Evolutionary conservation across 108 stramenopile genomes (phyloP).

Genomic region (Nannochloropsis gaditana): DNA sequence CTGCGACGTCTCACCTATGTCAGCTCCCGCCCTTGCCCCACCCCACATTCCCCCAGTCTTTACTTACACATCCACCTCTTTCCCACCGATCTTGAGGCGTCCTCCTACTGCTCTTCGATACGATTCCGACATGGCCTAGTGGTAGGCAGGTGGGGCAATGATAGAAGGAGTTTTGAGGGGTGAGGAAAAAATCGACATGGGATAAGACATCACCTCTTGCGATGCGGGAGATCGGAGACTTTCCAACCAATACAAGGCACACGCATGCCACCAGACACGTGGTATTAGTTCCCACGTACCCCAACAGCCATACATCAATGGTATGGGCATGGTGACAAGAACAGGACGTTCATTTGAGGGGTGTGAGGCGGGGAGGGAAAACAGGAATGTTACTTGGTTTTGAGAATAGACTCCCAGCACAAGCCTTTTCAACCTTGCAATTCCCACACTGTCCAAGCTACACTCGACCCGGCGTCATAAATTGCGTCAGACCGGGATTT

Average conservation of each 20-base stretch:
- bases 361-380: too few relatives aligned
- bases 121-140: background rate
- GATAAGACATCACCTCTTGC: background rate
- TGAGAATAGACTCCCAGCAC: too few relatives aligned
- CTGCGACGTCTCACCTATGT: too few relatives aligned
- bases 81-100: slow-evolving; percentile 17
- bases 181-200: background rate
- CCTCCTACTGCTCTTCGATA: background rate
- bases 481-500: too few relatives aligned
- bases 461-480: too few relatives aligned
- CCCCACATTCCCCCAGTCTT: too few relatives aligned
- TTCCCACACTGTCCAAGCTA: too few relatives aligned
- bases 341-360: too few relatives aligned
- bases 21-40: too few relatives aligned
- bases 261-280: background rate
- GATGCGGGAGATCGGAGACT: background rate
- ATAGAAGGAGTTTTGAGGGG: background rate
- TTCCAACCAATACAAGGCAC: background rate
- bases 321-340: too few relatives aligned
- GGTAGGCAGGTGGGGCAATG: background rate
- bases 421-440: too few relatives aligned
- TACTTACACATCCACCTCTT: slow-evolving; percentile 12
- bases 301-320: background rate
- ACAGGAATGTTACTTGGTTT: too few relatives aligned
- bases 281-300: background rate